phyloP scores from a whole-genome alignment of 495 filamentous ascomycete genomes.

The Friedmanniomyces endolithicus region DNA sequence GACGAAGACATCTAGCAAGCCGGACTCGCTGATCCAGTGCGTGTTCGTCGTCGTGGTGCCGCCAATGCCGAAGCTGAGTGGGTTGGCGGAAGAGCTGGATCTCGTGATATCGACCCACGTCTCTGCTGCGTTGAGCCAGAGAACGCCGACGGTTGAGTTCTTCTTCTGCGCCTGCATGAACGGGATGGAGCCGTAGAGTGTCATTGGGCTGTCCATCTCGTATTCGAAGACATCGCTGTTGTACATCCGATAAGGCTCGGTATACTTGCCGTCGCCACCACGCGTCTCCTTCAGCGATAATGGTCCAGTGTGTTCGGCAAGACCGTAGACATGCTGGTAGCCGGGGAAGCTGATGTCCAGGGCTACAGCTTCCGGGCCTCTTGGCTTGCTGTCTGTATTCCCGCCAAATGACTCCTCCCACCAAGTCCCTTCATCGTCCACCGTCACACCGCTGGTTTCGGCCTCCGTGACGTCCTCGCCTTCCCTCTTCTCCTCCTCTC shows the following conservation, averaged over 20 bases:
- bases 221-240: slow-evolving; percentile 98
- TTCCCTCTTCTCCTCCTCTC: slow-evolving; percentile 35
- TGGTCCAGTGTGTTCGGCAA: slow-evolving; percentile 84
- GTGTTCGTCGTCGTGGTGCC: slow-evolving; percentile 67
- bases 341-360: slow-evolving; percentile 85
- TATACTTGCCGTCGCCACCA: slow-evolving; percentile 71
- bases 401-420: slow-evolving; percentile 96
- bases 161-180: slow-evolving; percentile 95
- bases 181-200: slow-evolving; percentile 89
- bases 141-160: slow-evolving; percentile 88
- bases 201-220: slow-evolving; percentile 93
- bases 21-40: slow-evolving; percentile 92
- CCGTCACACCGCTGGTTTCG: slow-evolving; percentile 23
- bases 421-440: slow-evolving; percentile 75
- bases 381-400: slow-evolving; percentile 85
- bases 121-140: slow-evolving; percentile 96
- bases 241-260: slow-evolving; percentile 89
- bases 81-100: slow-evolving; percentile 59
- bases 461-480: slow-evolving; percentile 28
- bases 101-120: slow-evolving; percentile 96
- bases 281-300: slow-evolving; percentile 80
- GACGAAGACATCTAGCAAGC: slow-evolving; percentile 81
- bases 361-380: slow-evolving; percentile 76
- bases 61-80: slow-evolving; percentile 57
- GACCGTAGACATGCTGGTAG: slow-evolving; percentile 86